A percentile compares a stretch with the other conserved stretches of the same genome.
phyloP scores from a whole-genome alignment of 495 filamentous ascomycete genomes.

The Achaetomiella virescens region DNA sequence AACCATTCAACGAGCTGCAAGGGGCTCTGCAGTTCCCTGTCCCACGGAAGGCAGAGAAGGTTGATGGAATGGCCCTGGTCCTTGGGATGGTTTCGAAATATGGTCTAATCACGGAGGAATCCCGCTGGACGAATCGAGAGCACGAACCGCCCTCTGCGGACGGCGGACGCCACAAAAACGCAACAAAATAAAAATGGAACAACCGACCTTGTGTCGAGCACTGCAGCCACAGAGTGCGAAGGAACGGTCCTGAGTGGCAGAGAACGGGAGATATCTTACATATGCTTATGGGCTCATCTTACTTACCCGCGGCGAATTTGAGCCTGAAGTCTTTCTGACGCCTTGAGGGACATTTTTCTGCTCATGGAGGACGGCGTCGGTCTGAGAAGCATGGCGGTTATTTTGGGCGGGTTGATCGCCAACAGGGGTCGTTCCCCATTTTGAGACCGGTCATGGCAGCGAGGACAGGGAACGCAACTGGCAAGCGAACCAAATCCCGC shows the following conservation, averaged over 20 bases:
- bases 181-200: slow-evolving; percentile 12
- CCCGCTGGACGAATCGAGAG: slow-evolving; percentile 27
- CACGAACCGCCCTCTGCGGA: slow-evolving; percentile 12
- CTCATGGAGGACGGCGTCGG: slow-evolving; percentile 5
- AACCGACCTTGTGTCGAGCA: slow-evolving; percentile 12
- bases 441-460: not conserved
- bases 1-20: slow-evolving; percentile 11
- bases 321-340: slow-evolving; percentile 21
- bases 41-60: slow-evolving; percentile 4
- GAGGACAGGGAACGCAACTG: not conserved
- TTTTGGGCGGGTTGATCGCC: slow-evolving; percentile 45
- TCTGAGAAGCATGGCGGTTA: slow-evolving; percentile 34
- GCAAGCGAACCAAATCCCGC: not conserved
- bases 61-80: slow-evolving; percentile 7
- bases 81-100: slow-evolving; percentile 25
- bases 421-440: slow-evolving; percentile 23
- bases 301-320: slow-evolving; percentile 8
- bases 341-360: not conserved
- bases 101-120: slow-evolving; percentile 24
- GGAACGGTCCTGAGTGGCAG: slow-evolving; percentile 17
- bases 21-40: not conserved
- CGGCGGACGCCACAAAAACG: slow-evolving; percentile 8
- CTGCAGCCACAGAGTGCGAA: slow-evolving; percentile 11
- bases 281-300: slow-evolving; percentile 15
- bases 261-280: slow-evolving; percentile 27